phyloP scores from a whole-genome alignment of 495 filamentous ascomycete species.

The Hapsidospora chrysogenum region DNA sequence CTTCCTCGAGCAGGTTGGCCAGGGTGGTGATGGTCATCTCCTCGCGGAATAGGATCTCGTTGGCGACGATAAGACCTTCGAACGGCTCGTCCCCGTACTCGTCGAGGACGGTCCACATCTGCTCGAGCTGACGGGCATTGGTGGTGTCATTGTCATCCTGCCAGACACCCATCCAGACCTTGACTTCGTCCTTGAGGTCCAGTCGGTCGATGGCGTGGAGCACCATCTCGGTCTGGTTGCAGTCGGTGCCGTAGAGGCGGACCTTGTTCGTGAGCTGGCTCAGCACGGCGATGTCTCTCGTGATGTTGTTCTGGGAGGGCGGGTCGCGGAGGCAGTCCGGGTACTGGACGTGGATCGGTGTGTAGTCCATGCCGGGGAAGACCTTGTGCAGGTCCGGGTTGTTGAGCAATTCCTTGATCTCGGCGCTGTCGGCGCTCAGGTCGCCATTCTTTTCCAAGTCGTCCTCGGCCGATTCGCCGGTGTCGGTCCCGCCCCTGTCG shows the following conservation, averaged over 20 bases:
- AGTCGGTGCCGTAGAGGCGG: conserved; percentile 90
- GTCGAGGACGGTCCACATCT: conserved; percentile 70
- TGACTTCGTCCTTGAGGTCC: conserved; percentile 52
- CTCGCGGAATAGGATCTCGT: conserved; percentile 80
- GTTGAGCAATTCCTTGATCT: conserved; percentile 70
- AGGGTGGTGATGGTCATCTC: conserved; percentile 50
- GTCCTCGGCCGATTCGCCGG: conserved; percentile 10
- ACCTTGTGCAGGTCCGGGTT: conserved; percentile 76
- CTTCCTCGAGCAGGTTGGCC: conserved; percentile 43
- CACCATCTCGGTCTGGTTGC: conserved; percentile 94
- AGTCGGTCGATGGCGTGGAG: conserved; percentile 66
- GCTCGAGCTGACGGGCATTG: conserved; percentile 59
- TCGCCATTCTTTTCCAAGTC: conserved; percentile 45
- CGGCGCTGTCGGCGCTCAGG: conserved; percentile 51
- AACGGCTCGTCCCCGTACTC: conserved; percentile 47
- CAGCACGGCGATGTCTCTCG: conserved; percentile 77
- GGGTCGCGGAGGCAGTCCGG: conserved; percentile 66
- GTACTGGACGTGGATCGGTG: conserved; percentile 78
- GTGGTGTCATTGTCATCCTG: conserved; percentile 73
- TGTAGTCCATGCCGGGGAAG: conserved; percentile 95
- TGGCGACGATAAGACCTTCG: conserved; percentile 80
- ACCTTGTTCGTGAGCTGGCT: conserved; percentile 82
- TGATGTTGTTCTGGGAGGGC: conserved; percentile 85
- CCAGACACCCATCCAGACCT: conserved; percentile 94
- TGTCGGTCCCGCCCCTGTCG: conserved; percentile 2